Conservation (phyloP, 805 yeast genomes). For the Candida maltosa region DNA sequence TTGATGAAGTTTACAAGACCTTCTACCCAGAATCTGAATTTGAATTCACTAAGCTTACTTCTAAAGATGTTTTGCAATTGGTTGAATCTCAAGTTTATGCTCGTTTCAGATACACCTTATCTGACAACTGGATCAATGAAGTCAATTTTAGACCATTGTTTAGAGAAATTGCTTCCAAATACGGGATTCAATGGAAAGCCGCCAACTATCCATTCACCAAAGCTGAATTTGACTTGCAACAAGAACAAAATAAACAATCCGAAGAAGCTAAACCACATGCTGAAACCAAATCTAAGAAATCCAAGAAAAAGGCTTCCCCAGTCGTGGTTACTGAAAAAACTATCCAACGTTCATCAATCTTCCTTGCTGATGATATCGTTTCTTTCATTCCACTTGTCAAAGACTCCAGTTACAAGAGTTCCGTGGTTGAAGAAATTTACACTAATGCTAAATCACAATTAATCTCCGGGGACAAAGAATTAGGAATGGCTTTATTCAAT, state of each 20-base stretch:
- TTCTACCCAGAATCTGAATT: conserved; percentile 43
- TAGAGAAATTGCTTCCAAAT: conserved; percentile 69
- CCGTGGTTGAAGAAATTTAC: conserved; percentile 72
- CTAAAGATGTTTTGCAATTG: conserved; percentile 39
- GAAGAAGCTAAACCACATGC: conserved; percentile 13
- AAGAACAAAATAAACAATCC: conserved; percentile 12
- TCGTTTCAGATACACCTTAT: conserved; percentile 64
- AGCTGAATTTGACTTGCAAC: conserved; percentile 33
- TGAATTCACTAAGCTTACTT: conserved; percentile 44
- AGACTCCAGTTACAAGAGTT: conserved; percentile 62
- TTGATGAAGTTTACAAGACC: conserved; percentile 37
- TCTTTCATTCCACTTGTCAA: conserved; percentile 75
- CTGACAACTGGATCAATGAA: conserved; percentile 43
- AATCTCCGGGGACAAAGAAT: conserved; percentile 38
- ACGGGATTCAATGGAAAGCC: conserved; percentile 83
- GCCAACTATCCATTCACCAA: conserved; percentile 47
- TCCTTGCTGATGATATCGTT: conserved; percentile 58
- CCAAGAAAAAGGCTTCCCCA: conserved; percentile 22
- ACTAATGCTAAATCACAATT: conserved; percentile 51
- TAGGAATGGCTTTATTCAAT: conserved; percentile 60
- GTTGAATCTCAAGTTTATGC: conserved; percentile 51
- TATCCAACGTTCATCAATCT: conserved; percentile 37
- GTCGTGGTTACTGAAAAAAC: conserved; percentile 9
- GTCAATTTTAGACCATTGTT: conserved; percentile 46
- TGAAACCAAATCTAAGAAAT: conserved; percentile 27